Conservation (phyloP, 495 filamentous ascomycete species). For the Aspergillus incahuasiensis region DNA sequence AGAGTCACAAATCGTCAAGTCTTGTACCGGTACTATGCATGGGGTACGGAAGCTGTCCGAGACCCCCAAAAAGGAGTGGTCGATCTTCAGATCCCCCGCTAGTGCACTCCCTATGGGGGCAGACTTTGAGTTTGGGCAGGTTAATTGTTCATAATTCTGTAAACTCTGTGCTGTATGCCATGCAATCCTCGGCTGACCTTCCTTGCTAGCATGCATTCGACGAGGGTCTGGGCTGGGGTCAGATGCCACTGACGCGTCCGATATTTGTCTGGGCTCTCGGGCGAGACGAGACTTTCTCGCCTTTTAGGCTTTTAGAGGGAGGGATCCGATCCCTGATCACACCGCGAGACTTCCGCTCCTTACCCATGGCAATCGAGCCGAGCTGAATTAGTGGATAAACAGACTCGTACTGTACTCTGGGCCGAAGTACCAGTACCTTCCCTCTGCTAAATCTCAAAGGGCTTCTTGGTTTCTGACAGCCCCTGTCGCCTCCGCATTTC, state of each 20-base stretch:
- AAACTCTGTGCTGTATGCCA: not conserved
- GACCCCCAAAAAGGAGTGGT: not conserved
- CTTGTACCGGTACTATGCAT: not conserved
- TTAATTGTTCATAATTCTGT: not conserved
- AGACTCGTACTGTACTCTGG: not conserved
- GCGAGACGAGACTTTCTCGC: not conserved
- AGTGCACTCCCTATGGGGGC: not conserved
- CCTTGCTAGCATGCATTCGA: not conserved
- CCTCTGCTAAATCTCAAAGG: not conserved
- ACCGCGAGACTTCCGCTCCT: not conserved
- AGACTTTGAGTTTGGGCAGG: not conserved
- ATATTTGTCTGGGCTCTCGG: not conserved
- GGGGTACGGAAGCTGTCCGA: not conserved
- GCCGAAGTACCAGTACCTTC: not conserved
- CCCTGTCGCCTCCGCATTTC: slow-evolving; percentile 21
- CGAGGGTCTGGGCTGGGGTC: not conserved
- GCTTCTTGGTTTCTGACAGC: not conserved
- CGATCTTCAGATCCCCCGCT: not conserved
- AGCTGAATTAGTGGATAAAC: not conserved
- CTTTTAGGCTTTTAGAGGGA: not conserved
- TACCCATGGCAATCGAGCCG: not conserved
- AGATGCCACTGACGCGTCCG: not conserved
- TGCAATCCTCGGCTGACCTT: slow-evolving; percentile 6
- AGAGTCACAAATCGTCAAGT: too few species aligned
- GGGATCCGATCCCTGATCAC: not conserved